Evolutionary conservation across 2,329 filamentous ascomycete genomes (phyloP).

Genomic region (Capronia americana): DNA sequence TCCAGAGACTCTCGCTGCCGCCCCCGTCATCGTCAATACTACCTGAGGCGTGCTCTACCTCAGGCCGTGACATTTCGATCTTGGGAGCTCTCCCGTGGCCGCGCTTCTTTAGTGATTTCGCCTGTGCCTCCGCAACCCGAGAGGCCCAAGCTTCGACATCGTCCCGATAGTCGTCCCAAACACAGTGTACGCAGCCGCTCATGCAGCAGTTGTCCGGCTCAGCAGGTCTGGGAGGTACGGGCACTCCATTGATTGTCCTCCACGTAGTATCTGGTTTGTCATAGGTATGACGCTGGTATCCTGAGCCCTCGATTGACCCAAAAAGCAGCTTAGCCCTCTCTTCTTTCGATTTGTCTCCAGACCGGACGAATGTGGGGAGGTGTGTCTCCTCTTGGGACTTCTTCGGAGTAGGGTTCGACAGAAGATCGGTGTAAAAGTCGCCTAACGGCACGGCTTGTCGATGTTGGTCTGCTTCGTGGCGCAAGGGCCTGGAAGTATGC

Average conservation of each 20-base stretch:
- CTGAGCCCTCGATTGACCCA: conserved; percentile 77
- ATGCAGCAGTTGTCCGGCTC: conserved; percentile 99
- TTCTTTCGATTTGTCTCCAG: conserved; percentile 41
- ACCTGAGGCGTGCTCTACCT: conserved; percentile 57
- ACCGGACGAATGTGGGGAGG: conserved; percentile 36
- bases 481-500: not conserved
- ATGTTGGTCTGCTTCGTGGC: conserved; percentile 22
- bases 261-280: conserved; percentile 60
- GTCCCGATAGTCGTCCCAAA: conserved; percentile 90
- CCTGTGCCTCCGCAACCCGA: conserved; percentile 68
- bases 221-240: conserved; percentile 80
- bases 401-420: conserved; percentile 42
- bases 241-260: conserved; percentile 72
- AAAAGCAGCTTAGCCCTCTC: conserved; percentile 75
- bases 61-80: conserved; percentile 42
- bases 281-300: conserved; percentile 64
- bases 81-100: conserved; percentile 36
- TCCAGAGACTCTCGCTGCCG: conserved; percentile 74
- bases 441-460: conserved; percentile 50
- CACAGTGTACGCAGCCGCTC: conserved; percentile 97
- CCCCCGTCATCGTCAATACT: conserved; percentile 84
- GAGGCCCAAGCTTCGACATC: conserved; percentile 88
- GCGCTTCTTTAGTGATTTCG: conserved; percentile 31
- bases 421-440: conserved; percentile 54
- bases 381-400: conserved; percentile 21